phyloP scores from a whole-genome alignment of 352 stramenopile genomes.

The Phytophthora pluvialis region DNA sequence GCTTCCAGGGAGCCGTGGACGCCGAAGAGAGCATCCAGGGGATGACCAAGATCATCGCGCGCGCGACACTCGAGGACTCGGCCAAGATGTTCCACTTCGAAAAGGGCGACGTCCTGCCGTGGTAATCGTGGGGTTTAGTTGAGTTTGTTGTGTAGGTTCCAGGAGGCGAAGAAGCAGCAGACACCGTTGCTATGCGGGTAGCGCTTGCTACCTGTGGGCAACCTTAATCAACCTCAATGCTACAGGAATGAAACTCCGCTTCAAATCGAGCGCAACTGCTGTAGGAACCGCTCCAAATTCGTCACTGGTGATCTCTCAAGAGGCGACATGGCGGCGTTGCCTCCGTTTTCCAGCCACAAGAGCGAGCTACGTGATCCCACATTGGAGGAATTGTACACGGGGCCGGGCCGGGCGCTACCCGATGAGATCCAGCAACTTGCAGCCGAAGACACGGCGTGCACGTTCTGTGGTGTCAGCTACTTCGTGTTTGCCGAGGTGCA shows the following conservation, averaged over 20 bases:
- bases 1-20: conserved; percentile 40
- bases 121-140: conserved; percentile 28
- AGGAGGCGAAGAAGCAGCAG: too few relatives aligned
- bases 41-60: conserved; percentile 46
- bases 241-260: conserved; percentile 12
- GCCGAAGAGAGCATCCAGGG: conserved; percentile 47
- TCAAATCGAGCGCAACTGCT: neutral
- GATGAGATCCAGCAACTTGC: conserved; percentile 72
- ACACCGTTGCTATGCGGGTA: too few relatives aligned
- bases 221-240: neutral
- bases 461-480: conserved; percentile 87
- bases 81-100: conserved; percentile 57
- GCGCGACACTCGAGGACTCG: conserved; percentile 46
- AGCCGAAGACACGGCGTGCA: conserved; percentile 79
- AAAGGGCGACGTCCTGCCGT: conserved; percentile 49
- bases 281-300: conserved; percentile 5
- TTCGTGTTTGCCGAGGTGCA: conserved; percentile 89
- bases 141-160: too few relatives aligned
- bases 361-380: conserved; percentile 65
- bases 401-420: conserved; percentile 61
- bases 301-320: conserved; percentile 5
- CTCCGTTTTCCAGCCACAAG: conserved; percentile 9
- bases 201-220: too few relatives aligned
- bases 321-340: conserved; percentile 17
- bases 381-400: conserved; percentile 74